Percentiles rank a stretch among this genome's conserved stretches.
phyloP scores from a whole-genome alignment of 2,329 filamentous ascomycete species.

The Colletotrichum liriopes region DNA sequence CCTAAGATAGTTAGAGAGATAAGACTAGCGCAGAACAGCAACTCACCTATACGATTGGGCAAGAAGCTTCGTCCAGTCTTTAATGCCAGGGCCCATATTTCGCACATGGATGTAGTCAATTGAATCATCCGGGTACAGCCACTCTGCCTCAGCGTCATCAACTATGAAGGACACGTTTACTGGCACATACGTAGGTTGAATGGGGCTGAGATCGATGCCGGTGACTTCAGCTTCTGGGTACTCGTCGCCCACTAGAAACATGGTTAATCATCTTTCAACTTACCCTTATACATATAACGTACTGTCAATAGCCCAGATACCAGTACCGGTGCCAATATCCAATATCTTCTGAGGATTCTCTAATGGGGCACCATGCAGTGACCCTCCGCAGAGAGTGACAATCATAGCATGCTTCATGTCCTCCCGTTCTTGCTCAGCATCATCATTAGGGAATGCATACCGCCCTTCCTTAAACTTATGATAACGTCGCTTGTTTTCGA shows the following conservation, averaged over 20 bases:
- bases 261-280: no score
- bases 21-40: background rate
- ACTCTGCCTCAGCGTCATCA: conserved; percentile 58
- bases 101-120: conserved; percentile 61
- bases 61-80: conserved; percentile 59
- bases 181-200: conserved; percentile 53
- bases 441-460: conserved; percentile 59
- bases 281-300: conserved; percentile 34
- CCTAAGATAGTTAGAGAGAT: conserved; percentile 21
- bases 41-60: conserved; percentile 57
- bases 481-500: conserved; percentile 60
- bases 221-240: conserved; percentile 22
- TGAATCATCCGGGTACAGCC: conserved; percentile 55
- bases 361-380: background rate
- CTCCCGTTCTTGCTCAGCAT: conserved; percentile 61
- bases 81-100: conserved; percentile 54
- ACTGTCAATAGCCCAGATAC: conserved; percentile 71
- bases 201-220: conserved; percentile 33
- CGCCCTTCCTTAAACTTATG: conserved; percentile 59
- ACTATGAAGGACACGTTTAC: conserved; percentile 65
- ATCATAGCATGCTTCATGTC: conserved; percentile 52
- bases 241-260: conserved; percentile 47
- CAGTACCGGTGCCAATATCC: conserved; percentile 54
- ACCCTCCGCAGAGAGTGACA: conserved; percentile 24
- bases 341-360: conserved; percentile 14